phyloP scores from a whole-genome alignment of 2,329 filamentous ascomycete genomes.

The Botrytis paeoniae region DNA sequence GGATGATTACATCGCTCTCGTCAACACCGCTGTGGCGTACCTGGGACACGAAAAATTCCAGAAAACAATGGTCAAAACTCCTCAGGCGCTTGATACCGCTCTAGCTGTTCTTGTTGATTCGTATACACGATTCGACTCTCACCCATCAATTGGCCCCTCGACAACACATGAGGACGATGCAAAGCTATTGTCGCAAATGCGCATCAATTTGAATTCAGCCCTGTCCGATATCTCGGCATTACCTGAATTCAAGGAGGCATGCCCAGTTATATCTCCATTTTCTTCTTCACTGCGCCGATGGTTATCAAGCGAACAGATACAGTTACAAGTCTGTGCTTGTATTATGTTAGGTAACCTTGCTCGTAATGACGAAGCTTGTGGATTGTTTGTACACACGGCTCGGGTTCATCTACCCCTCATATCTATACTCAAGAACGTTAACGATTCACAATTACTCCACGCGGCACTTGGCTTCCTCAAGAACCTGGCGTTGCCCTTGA shows the following conservation, averaged over 20 bases:
- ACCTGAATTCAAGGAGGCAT: conserved; percentile 45
- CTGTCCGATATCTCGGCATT: conserved; percentile 52
- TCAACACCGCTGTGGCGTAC: conserved; percentile 53
- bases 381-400: conserved; percentile 47
- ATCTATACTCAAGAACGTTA: conserved; percentile 44
- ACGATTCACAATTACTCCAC: conserved; percentile 53
- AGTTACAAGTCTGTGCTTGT: conserved; percentile 56
- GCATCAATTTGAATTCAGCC: conserved; percentile 49
- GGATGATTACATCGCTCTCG: conserved; percentile 53
- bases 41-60: conserved; percentile 54
- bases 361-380: conserved; percentile 54
- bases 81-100: conserved; percentile 41
- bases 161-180: conserved; percentile 42
- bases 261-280: conserved; percentile 45
- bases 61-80: conserved; percentile 42
- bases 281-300: conserved; percentile 47
- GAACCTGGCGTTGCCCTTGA: conserved; percentile 57
- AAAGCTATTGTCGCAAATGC: conserved; percentile 50
- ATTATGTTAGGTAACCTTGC: conserved; percentile 60
- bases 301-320: conserved; percentile 43
- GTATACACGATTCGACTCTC: conserved; percentile 44
- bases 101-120: conserved; percentile 49
- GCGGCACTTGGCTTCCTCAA: conserved; percentile 59
- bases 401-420: conserved; percentile 47
- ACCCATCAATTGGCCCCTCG: conserved; percentile 28